Conservation (phyloP, 192 early-diverging fungal species). For the Haplosporangium gracile region DNA sequence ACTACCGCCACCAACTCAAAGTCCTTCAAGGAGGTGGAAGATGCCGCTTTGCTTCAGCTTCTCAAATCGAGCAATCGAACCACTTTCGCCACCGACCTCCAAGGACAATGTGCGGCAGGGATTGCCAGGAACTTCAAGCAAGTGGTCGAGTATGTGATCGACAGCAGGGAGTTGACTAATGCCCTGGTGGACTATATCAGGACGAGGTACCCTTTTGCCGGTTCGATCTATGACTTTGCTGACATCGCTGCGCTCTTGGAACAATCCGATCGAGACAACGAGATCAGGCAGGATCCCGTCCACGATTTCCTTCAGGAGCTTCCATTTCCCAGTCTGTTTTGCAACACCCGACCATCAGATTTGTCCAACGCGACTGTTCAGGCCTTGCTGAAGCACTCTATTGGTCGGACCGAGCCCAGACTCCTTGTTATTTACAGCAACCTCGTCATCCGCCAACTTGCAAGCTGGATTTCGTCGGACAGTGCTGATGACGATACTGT, state of each 20-base stretch:
- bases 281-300: constrained; percentile 1
- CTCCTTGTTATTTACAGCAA: constrained; percentile 10
- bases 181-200: constrained; percentile 58
- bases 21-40: neutral
- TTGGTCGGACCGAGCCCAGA: constrained; percentile 5
- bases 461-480: constrained; percentile 17
- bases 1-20: neutral
- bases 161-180: constrained; percentile 21
- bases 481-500: constrained; percentile 1
- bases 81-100: constrained; percentile 24
- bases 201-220: constrained; percentile 55
- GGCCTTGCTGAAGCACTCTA: constrained; percentile 11
- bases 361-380: constrained; percentile 17
- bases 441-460: constrained; percentile 29
- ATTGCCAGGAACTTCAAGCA: constrained; percentile 50
- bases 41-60: neutral
- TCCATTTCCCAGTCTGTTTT: constrained; percentile 43
- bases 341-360: constrained; percentile 14
- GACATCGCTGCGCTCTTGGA: constrained; percentile 11
- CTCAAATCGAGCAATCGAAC: constrained; percentile 13
- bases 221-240: constrained; percentile 52
- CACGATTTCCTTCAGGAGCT: constrained; percentile 14
- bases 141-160: constrained; percentile 15
- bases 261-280: neutral
- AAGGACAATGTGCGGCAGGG: constrained; percentile 6